Evolutionary conservation across 2,329 filamentous ascomycete genomes (phyloP).

Genomic region (Neonectria ditissima): DNA sequence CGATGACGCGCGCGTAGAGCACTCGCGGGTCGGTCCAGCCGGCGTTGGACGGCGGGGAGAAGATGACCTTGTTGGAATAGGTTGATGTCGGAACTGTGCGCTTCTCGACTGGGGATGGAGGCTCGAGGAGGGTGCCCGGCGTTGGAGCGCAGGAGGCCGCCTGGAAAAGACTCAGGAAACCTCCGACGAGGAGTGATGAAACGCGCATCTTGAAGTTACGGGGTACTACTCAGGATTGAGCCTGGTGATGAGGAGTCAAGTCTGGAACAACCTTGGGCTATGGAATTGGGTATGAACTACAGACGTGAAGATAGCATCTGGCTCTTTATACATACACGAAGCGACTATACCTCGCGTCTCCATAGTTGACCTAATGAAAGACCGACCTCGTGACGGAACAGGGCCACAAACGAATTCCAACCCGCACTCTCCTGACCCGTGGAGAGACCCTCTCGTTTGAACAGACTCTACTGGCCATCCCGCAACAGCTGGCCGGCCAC

Average conservation of each 20-base stretch:
- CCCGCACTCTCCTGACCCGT: neutral
- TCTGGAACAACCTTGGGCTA: neutral
- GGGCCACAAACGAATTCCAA: neutral
- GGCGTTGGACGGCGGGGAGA: conserved; percentile 51
- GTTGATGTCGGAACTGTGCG: conserved; percentile 15
- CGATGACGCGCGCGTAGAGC: conserved; percentile 58
- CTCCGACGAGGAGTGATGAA: conserved; percentile 7
- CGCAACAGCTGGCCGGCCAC: neutral
- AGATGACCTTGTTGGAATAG: conserved; percentile 52
- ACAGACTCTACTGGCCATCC: neutral
- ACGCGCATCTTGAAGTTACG: conserved; percentile 1
- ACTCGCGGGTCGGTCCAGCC: conserved; percentile 58
- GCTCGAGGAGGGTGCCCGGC: neutral
- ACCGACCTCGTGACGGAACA: neutral
- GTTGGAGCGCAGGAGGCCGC: conserved; percentile 11
- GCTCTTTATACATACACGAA: neutral
- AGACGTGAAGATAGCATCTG: too few species aligned
- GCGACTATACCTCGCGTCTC: too few species aligned
- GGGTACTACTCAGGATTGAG: neutral
- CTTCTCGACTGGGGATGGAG: conserved; percentile 12
- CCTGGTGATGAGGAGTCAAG: neutral
- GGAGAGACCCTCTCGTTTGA: neutral
- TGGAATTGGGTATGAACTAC: neutral
- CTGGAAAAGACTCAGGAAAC: conserved; percentile 15
- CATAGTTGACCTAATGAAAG: neutral